Evolutionary conservation across 2,329 filamentous ascomycete genomes (phyloP).

Genomic region (Trichoderma brevicompactum): DNA sequence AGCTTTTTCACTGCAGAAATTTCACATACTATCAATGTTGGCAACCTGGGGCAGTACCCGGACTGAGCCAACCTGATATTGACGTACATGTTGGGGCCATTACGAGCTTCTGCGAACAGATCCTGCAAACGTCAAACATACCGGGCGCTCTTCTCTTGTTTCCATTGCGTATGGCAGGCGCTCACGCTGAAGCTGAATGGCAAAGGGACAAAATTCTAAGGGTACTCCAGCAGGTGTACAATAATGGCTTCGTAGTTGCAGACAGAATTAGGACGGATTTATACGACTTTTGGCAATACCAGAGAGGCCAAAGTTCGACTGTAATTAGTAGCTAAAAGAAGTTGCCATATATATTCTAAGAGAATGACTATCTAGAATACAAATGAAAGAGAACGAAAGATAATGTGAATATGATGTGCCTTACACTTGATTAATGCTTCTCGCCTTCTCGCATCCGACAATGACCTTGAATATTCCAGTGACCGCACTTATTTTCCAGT

Average conservation of each 20-base stretch:
- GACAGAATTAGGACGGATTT: conserved; percentile 34
- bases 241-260: conserved; percentile 35
- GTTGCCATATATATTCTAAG: not conserved
- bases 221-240: conserved; percentile 29
- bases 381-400: not conserved
- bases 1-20: conserved; percentile 35
- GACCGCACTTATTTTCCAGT: not conserved
- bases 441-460: too few relatives aligned
- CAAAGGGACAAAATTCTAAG: not conserved
- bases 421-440: too few relatives aligned
- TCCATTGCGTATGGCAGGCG: conserved; percentile 36
- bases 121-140: conserved; percentile 29
- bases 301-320: not conserved
- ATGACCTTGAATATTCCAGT: not conserved
- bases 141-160: conserved; percentile 34
- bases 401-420: not conserved
- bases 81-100: conserved; percentile 20
- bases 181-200: not conserved
- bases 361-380: not conserved
- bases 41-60: conserved; percentile 27
- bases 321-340: not conserved
- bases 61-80: conserved; percentile 8
- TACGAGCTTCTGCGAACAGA: not conserved
- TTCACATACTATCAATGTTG: conserved; percentile 35
- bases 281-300: conserved; percentile 32